Evolutionary conservation across 148 eudicot species (phyloP).

Genomic region (Salicornia ramosissima): DNA sequence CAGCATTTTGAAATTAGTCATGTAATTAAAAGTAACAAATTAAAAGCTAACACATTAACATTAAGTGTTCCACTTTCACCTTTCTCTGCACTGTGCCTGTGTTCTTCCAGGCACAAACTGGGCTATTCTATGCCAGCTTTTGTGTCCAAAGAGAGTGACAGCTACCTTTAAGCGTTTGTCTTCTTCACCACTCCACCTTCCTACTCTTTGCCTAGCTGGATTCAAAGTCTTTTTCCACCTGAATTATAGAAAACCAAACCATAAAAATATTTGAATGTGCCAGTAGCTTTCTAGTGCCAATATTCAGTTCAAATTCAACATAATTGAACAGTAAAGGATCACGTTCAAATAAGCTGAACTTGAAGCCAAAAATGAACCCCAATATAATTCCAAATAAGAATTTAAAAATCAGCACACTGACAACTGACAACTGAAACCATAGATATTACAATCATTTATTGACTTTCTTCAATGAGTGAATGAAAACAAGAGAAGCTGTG

Average conservation of each 20-base stretch:
- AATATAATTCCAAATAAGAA: not conserved
- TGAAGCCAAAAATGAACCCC: not conserved
- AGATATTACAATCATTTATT: no score
- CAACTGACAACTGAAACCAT: no score
- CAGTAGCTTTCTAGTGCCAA: not conserved
- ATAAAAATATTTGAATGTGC: not conserved
- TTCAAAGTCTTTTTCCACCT: conserved; percentile 84
- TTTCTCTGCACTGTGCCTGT: conserved; percentile 87
- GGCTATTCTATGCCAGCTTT: conserved; percentile 74
- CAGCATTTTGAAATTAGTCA: conserved; percentile 22
- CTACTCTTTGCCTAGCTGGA: conserved; percentile 71
- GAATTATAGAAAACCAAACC: conserved; percentile 15
- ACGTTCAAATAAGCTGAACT: not conserved
- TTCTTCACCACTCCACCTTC: conserved; percentile 66
- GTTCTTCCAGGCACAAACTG: conserved; percentile 80
- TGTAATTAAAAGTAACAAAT: conserved; percentile 5
- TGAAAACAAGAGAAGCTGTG: no score
- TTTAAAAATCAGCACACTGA: no score
- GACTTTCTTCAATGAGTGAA: no score
- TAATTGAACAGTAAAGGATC: conserved; percentile 9
- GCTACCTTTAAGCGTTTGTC: conserved; percentile 80
- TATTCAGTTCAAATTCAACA: not conserved
- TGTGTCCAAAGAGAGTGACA: conserved; percentile 64
- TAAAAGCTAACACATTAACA: not conserved
- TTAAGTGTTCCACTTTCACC: conserved; percentile 42